Evolutionary conservation across 345 rosid genomes (phyloP), one percentile per base, ranked within the genome.

Genomic region (Lenwebbia sp.): DNA sequence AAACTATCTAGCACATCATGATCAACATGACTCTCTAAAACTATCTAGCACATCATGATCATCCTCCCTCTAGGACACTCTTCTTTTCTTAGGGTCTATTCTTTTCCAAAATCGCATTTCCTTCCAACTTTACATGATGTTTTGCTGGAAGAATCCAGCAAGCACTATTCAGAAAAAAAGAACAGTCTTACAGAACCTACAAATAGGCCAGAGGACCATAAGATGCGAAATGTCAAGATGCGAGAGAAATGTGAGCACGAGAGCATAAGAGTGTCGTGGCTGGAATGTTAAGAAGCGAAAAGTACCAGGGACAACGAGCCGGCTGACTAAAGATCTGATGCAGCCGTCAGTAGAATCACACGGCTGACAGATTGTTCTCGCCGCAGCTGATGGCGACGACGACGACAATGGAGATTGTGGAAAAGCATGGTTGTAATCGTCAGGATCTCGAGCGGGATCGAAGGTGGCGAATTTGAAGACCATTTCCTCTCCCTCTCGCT

Each of bases 401-500:
- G 47, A 52, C 19, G 25, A 56, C 25, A 37, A 41, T 33, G 44
- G 19, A 65, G 76, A 65, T 33, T 33, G 78, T 33, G 47, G 12
- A 17, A 65, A 65, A 65, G 47, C 78, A 65, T 17, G 51, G 76
- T 40, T 47, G 44, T 82, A 86, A 74, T 86, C 87, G 50, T 78
- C 76, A 30, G 81, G 83, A 49, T 15, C 75, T 81, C 50, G 76
- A 17, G 84, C 28, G 56, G 58, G 84, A 54, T 86, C 87, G 8
- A 86, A 19, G 74, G 87, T 86, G 9, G n/a, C 47, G 22, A 86
- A 74, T 23, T 86, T 86, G 87, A 86, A 81, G 40, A 76, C 87
- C 87, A 85, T 85, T 19, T 65, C 25, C 41, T 65, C 33, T 65
- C 37, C 44, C 78, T 65, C 37, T 21, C 44, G 0, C 78, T 17